Percentiles rank a stretch among this genome's conserved stretches.
These are phyloP conservation scores for Metschnikowia koreensis DNA, from an alignment of 805 yeast species.

Conservation along the genomic window DNA sequence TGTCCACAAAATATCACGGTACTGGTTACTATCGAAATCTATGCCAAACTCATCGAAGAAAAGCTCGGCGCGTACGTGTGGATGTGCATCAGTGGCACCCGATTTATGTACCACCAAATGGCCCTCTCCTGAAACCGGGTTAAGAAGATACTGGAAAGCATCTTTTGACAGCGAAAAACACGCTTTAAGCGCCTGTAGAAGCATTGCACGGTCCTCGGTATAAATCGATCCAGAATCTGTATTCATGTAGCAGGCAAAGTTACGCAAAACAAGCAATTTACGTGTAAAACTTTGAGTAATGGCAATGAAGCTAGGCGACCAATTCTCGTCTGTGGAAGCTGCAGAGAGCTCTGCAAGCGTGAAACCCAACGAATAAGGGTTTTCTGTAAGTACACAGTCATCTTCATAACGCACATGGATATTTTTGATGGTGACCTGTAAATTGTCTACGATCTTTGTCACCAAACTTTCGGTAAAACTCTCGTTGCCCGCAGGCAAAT, in stretches of 20 bases:
- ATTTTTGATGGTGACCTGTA: slow-evolving; percentile 86
- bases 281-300: slow-evolving; percentile 64
- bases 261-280: slow-evolving; percentile 71
- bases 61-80: slow-evolving; percentile 72
- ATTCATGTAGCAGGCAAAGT: slow-evolving; percentile 81
- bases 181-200: slow-evolving; percentile 48
- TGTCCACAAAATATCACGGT: slow-evolving; percentile 75
- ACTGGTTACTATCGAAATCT: slow-evolving; percentile 80
- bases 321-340: slow-evolving; percentile 77
- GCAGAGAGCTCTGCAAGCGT: slow-evolving; percentile 87
- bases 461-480: slow-evolving; percentile 82
- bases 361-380: slow-evolving; percentile 79
- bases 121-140: slow-evolving; percentile 90
- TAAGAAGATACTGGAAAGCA: slow-evolving; percentile 55
- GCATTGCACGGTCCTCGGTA: slow-evolving; percentile 46
- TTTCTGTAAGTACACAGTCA: slow-evolving; percentile 60
- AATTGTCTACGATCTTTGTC: slow-evolving; percentile 87
- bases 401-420: slow-evolving; percentile 95
- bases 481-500: slow-evolving; percentile 45
- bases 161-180: slow-evolving; percentile 35
- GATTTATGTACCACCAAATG: slow-evolving; percentile 74
- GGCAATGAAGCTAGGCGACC: slow-evolving; percentile 85
- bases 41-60: slow-evolving; percentile 88
- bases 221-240: slow-evolving; percentile 56
- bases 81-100: slow-evolving; percentile 65